Conservation (phyloP, 2,329 filamentous ascomycete genomes). For the Ophiosphaerella korrae region DNA sequence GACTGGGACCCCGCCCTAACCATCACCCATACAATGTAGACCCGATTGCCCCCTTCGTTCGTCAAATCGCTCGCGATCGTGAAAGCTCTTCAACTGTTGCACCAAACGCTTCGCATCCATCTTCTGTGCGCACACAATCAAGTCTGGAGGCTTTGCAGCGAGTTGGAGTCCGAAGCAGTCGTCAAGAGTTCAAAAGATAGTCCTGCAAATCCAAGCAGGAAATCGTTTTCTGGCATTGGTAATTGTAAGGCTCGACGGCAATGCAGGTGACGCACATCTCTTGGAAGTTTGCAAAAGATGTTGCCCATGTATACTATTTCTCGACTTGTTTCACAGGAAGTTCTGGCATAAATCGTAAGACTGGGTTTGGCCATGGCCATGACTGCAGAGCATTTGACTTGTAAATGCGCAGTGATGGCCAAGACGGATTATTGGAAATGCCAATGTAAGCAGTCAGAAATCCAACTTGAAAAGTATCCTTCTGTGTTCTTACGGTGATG, state of each 20-base stretch:
- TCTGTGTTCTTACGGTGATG: not conserved
- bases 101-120: constrained; percentile 14
- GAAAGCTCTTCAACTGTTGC: constrained; percentile 24
- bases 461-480: no score
- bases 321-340: no score
- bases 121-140: constrained; percentile 14
- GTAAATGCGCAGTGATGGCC: no score
- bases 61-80: constrained; percentile 8
- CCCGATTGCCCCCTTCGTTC: constrained; percentile 9
- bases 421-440: no score
- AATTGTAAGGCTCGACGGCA: constrained; percentile 30
- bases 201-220: constrained; percentile 7
- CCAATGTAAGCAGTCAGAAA: no score
- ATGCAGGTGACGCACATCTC: not conserved
- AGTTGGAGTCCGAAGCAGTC: constrained; percentile 34
- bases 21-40: not conserved
- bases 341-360: no score
- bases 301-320: no score
- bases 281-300: no score
- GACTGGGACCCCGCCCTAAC: no score
- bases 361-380: no score
- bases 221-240: constrained; percentile 11
- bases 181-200: constrained; percentile 5
- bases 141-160: constrained; percentile 23
- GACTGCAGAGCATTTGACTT: no score